Conservation (phyloP, 164 flowering plant species). For the Kalanchoe fedtschenkoi region DNA sequence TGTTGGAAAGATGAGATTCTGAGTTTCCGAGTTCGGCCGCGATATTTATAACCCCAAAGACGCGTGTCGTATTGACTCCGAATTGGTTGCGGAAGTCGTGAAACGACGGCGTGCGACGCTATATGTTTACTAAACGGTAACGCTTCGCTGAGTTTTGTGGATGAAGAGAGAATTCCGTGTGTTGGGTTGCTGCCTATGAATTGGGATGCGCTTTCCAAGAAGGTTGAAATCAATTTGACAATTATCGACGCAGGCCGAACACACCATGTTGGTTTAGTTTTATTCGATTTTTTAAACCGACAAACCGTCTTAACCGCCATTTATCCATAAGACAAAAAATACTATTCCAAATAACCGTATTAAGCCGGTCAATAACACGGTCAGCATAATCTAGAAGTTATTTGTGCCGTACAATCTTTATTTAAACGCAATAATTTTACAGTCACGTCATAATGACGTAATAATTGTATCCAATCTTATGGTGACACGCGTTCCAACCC, state of each 20-base stretch:
- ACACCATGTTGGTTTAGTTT: background rate
- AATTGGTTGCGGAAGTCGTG: background rate
- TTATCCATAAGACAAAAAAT: background rate
- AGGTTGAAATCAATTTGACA: background rate
- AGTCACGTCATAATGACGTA: no score
- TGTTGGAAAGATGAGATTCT: no score
- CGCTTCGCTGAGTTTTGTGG: background rate
- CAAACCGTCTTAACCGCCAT: constrained; percentile 4
- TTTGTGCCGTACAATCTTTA: no score
- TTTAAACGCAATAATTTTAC: no score
- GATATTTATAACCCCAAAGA: background rate
- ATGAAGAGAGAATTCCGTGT: background rate
- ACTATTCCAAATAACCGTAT: background rate
- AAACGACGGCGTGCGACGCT: background rate
- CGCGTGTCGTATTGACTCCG: background rate
- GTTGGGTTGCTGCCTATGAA: background rate
- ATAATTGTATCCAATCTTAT: no score
- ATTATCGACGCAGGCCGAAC: background rate
- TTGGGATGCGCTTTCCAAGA: background rate
- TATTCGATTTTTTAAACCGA: background rate
- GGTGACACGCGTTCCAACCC: no score
- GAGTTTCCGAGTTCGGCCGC: background rate
- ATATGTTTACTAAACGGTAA: no score
- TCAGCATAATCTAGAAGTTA: background rate
- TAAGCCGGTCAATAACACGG: background rate